Evolutionary conservation across 2,329 filamentous ascomycete genomes (phyloP).

Genomic region (Clonostachys rosea): DNA sequence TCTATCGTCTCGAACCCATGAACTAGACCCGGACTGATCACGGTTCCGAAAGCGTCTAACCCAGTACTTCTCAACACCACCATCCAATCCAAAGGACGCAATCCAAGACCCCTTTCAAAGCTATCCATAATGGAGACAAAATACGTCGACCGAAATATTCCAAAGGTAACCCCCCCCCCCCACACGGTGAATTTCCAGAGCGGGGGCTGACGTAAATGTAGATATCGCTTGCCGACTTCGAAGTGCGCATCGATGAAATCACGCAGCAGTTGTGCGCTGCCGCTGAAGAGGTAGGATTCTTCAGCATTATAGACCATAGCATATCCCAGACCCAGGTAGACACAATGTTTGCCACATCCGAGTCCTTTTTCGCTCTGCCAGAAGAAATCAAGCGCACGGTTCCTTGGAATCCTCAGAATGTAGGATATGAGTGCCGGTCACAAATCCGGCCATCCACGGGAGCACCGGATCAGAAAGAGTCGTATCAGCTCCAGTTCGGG

Average conservation of each 20-base stretch:
- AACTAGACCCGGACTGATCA: no score
- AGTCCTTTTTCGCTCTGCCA: conserved; percentile 48
- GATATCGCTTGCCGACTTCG: conserved; percentile 51
- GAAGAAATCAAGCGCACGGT: conserved; percentile 46
- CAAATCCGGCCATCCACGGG: conserved; percentile 58
- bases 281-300: conserved; percentile 57
- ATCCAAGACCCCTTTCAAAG: background rate
- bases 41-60: no score
- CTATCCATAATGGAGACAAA: background rate
- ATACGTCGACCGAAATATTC: background rate
- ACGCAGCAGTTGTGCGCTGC: conserved; percentile 44
- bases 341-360: conserved; percentile 42
- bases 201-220: conserved; percentile 2
- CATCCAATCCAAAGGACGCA: no score
- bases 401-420: conserved; percentile 49
- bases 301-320: conserved; percentile 51
- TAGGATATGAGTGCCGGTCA: conserved; percentile 55
- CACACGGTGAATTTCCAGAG: background rate
- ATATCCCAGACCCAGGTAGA: conserved; percentile 42
- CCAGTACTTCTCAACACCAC: no score
- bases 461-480: conserved; percentile 54
- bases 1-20: no score
- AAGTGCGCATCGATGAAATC: conserved; percentile 45
- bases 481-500: conserved; percentile 60
- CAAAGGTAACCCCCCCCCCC: background rate